Evolutionary conservation across 2,329 filamentous ascomycete genomes (phyloP).

Genomic region (Fusarium sp.): DNA sequence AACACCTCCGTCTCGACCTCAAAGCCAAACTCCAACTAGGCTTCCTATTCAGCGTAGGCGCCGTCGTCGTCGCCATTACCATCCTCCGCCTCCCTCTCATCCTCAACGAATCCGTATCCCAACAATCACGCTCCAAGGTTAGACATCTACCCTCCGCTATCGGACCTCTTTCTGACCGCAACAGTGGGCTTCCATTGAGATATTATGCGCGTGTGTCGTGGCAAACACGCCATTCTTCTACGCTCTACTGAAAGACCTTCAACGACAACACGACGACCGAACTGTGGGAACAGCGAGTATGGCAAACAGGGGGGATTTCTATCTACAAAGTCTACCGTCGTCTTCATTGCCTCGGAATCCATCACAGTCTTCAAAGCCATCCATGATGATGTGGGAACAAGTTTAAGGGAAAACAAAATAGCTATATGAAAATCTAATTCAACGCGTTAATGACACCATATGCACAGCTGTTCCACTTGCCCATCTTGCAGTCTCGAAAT

Average conservation of each 20-base stretch:
- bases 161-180: neutral
- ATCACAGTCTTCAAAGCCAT: constrained; percentile 1
- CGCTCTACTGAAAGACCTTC: constrained; percentile 43
- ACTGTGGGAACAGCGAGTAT: constrained; percentile 25
- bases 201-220: constrained; percentile 49
- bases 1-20: constrained; percentile 34
- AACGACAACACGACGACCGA: constrained; percentile 42
- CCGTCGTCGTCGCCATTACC: constrained; percentile 45
- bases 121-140: constrained; percentile 47
- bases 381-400: neutral
- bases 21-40: constrained; percentile 36
- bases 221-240: constrained; percentile 49
- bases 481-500: neutral
- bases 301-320: constrained; percentile 17
- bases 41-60: constrained; percentile 45
- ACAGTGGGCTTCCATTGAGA: constrained; percentile 50
- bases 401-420: neutral
- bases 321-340: constrained; percentile 27
- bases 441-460: constrained; percentile 1
- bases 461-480: neutral
- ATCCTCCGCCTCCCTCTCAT: constrained; percentile 47
- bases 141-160: neutral
- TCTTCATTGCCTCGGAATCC: constrained; percentile 12
- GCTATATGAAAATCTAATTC: neutral
- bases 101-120: constrained; percentile 44